phyloP scores from a whole-genome alignment of 2,329 filamentous ascomycete genomes.

The Raffaelea deltoideospora region DNA sequence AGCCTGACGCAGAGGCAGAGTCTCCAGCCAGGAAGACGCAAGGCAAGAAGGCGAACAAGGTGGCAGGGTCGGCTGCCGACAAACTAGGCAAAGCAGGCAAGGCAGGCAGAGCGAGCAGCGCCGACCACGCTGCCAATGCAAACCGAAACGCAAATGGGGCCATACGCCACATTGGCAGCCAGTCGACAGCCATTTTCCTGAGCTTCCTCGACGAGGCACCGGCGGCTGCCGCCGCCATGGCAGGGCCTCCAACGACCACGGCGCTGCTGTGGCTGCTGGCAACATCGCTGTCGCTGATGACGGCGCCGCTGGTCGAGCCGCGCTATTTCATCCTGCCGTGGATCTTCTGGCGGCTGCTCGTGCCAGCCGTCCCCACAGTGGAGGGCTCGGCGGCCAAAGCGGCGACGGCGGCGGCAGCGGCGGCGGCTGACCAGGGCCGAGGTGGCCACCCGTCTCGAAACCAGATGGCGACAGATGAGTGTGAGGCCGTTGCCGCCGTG shows the following conservation, averaged over 20 bases:
- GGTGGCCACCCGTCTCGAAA: not conserved
- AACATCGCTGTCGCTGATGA: conserved; percentile 64
- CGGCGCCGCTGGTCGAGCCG: conserved; percentile 85
- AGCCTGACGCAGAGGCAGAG: too few species aligned
- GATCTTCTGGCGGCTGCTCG: conserved; percentile 77
- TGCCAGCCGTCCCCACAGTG: conserved; percentile 32
- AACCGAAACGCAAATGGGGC: too few species aligned
- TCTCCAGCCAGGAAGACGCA: not conserved
- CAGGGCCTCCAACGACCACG: conserved; percentile 30
- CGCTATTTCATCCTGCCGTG: conserved; percentile 93
- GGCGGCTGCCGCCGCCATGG: conserved; percentile 13
- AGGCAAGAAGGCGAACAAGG: not conserved
- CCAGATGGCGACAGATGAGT: conserved; percentile 2
- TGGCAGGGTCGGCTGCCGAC: too few species aligned
- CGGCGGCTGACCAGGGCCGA: not conserved
- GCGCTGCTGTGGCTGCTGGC: conserved; percentile 47
- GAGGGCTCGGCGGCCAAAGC: too few species aligned
- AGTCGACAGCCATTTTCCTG: conserved; percentile 1
- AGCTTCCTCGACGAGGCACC: conserved; percentile 11
- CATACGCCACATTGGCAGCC: not conserved
- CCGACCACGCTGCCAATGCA: too few species aligned
- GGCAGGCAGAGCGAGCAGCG: too few species aligned
- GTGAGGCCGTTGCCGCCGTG: too few species aligned
- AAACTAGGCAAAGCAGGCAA: not conserved
- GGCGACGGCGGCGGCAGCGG: conserved; percentile 15